Conservation (phyloP, 257 asterid genomes). For the Solanum pimpinellifolium region DNA sequence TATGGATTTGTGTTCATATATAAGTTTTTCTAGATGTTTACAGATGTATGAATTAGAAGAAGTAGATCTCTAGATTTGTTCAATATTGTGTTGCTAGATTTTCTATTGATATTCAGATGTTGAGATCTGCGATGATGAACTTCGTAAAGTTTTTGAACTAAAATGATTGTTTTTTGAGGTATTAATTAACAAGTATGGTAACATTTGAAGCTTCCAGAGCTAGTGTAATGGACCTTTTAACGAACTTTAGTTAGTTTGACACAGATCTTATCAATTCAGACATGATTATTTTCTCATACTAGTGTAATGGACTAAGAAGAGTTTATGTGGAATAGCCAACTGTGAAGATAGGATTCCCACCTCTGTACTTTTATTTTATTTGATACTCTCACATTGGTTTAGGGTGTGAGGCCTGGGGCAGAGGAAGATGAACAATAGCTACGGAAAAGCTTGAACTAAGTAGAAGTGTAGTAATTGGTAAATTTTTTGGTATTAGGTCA, state of each 20-base stretch:
- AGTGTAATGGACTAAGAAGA: not conserved
- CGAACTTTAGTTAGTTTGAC: not conserved
- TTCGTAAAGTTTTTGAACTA: not conserved
- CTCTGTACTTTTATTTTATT: not conserved
- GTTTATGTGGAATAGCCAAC: not conserved
- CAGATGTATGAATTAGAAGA: not conserved
- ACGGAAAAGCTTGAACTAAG: not conserved
- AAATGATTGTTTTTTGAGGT: not conserved
- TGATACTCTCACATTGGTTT: not conserved
- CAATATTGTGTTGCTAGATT: not conserved
- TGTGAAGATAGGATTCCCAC: not conserved
- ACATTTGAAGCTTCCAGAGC: not conserved
- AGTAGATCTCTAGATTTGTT: not conserved
- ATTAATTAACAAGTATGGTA: not conserved
- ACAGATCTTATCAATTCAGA: not conserved
- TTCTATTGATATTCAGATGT: not conserved
- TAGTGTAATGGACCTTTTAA: not conserved
- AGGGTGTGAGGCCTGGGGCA: not conserved
- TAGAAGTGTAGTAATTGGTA: not conserved
- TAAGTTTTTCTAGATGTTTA: not conserved
- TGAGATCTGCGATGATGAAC: not conserved
- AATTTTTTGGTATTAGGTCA: not conserved
- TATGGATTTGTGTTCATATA: not conserved
- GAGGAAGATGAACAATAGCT: not conserved
- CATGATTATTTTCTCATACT: not conserved